Base-by-base conservation (phyloP, 2,329 filamentous ascomycete species). In the Aspergillus amoenus region DNA sequence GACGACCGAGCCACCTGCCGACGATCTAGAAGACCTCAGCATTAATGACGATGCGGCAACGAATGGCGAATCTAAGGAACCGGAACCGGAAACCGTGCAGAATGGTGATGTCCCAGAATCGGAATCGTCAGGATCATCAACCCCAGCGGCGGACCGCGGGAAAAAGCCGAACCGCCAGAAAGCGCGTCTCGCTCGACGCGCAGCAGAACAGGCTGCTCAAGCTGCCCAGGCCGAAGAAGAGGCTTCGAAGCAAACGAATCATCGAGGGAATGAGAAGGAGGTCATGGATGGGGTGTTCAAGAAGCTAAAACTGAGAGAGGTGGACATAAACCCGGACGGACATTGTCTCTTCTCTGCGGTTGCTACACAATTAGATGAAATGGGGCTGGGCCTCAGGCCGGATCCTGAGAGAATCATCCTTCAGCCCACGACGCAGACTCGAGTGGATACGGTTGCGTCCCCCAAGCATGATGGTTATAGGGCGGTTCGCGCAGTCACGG, bases 331-430 rank as follows among this genome's bases (percentile, higher is more conserved):
- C 40, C 91, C 94, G 0, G 93, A 99, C 74, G 94, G 94, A 0
- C 94, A 99, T 76, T 99, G 94, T 71, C 79, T 99, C 15, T 99
- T 97, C 76, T 89, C 91, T 15, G 92, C 94, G 0, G 83, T 97
- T 50, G 93, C 93, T 24, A 91, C 94, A 72, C 92, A 96, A 75
- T 81, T 97, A 52, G 77, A 76, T 53, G 78, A 82, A 53, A 75
- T 80, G 44, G 66, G 72, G 61, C 27, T 78, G 15, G 70, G 70
- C 2, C 63, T 76, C 56, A 71, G 63, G 40, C 73, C 74, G n/a
- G 72, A 72, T 56, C 71, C 73, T 40, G 65, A 62, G 44, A 65
- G 70, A 43, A 74, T 75, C 40, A 53, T 68, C 12, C 64, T 74
- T 12, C 65, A 69, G 51, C 59, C 66, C 13, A 57, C 67, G 11